Evolutionary conservation across 768 basidiomycete genomes (phyloP), one percentile per base, ranked within the genome.

Genomic region (Russula sp.): DNA sequence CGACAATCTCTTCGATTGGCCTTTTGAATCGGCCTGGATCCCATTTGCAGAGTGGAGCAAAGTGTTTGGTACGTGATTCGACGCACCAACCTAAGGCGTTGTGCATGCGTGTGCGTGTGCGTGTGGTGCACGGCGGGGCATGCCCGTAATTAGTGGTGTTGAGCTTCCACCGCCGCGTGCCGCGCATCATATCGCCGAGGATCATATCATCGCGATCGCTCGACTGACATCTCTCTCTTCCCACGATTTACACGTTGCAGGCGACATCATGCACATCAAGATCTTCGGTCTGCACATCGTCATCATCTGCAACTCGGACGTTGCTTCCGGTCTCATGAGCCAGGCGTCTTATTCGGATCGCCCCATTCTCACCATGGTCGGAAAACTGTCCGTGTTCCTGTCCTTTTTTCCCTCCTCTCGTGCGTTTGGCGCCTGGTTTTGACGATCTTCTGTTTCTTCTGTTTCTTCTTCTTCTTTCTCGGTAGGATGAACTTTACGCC

Each of bases 271-370:
- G 39, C 60, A 65, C 42, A 4, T 65, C 48, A 58, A 64, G 56
- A 56, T 65, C 57, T 59, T 65, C 65, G 65, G 65, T 18, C 18
- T 64, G 57, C 53, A 65, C 65, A 65, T 65, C 62, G 62, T 65
- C n/a, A 59, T 65, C 43, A 53, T 65, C 52, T 59, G 61, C 62
- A 52, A 18, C 48, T 43, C 55, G 34, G 65, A 64, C 32, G 53
- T 52, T 16, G 62, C 65, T 34, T 47, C 35, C 56, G 56, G 14
- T 38, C 61, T 65, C 20, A 64, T 65, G 62, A 64, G 58, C 58
- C 65, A 64, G 32, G 65, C 65, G 20, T 50, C 61, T 9, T 65
- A 65, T 55, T 65, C 65, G 22, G 65, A 65, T 64, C 63, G 65
- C 8, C 65, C 65, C 46, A 63, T 62, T 29, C 64, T 65, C 61